Conservation (phyloP, 768 basidiomycete genomes). For the Lentinula sp. region DNA sequence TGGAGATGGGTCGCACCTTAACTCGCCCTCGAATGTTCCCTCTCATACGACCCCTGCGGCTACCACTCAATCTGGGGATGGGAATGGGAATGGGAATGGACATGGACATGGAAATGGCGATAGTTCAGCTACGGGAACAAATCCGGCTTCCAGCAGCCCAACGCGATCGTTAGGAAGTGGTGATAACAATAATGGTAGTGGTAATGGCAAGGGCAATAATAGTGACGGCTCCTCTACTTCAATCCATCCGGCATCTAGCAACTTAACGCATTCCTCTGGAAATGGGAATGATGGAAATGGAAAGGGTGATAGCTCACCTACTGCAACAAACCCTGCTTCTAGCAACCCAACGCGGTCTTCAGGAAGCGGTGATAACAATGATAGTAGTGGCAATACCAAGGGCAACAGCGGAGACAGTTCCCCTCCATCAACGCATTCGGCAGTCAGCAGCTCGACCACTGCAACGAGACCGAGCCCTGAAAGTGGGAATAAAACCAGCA, state of each 20-base stretch:
- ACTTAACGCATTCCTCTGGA: background rate
- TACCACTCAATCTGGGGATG: background rate
- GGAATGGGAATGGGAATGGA: background rate
- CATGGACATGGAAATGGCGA: background rate
- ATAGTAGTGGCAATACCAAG: background rate
- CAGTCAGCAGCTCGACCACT: too few species aligned
- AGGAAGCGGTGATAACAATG: background rate
- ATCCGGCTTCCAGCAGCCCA: background rate
- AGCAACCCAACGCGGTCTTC: too few species aligned
- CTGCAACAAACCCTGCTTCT: background rate
- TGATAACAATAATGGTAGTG: background rate
- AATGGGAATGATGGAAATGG: background rate
- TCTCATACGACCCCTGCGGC: background rate
- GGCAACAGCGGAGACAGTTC: too few species aligned
- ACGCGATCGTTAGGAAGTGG: background rate
- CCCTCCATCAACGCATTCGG: too few species aligned
- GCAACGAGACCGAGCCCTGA: too few species aligned
- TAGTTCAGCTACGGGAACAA: background rate
- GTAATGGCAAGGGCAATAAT: background rate
- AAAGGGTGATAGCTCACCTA: background rate
- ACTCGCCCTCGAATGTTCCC: background rate
- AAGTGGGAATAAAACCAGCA: too few species aligned
- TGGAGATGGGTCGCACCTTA: background rate
- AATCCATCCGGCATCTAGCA: background rate
- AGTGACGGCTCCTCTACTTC: background rate